Evolutionary conservation across 2,329 filamentous ascomycete species (phyloP), one percentile per base, ranked within the genome.

Genomic region (Amauroascus verrucosus): DNA sequence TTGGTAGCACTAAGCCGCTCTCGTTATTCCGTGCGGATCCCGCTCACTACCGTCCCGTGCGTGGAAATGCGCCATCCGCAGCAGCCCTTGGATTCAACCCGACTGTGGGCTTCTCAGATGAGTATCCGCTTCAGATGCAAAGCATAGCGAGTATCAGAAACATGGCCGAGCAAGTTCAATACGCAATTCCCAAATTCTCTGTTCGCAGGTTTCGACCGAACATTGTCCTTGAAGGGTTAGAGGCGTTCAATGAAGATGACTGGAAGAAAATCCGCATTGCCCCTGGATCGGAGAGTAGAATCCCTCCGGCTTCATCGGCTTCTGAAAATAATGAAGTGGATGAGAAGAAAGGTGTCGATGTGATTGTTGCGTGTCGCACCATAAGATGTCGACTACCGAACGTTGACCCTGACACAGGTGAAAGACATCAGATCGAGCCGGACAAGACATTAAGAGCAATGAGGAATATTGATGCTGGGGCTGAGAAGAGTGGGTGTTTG

Each of bases 361-460:
- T 70, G 22, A 69, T 80, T 57, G 73, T 79, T 9, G 73, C 73
- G 1, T 80, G 77, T 62, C 75, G 78, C n/a, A 80, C 79, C 9
- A 73, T 78, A 2, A 70, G 79, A 44, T 82, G 80, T 63, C 74
- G 72, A 44, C 61, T 83, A 14, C 78, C 79, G 0, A 82, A 82
- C 60, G 77, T 81, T 1, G 74, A 82, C 59, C 79, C 77, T 1
- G 69, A 72, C 16, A 79, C 77, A 1, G 79, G 76, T 1, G 62
- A 74, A 6, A 64, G 71, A n/a, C 74, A 79, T 60, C 56, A 51
- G 1, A 55, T 56, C 41, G 73, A 80, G 62, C 77, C 77, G 22
- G 70, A 73, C 59, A 68, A 67, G 30, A 75, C 75, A 20, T 61
- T 80, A 64, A 73, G 70, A 53, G 67, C 64, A 11, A 77, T 76